Conservation (phyloP, 495 filamentous ascomycete species). For the Annulohypoxylon bovei region DNA sequence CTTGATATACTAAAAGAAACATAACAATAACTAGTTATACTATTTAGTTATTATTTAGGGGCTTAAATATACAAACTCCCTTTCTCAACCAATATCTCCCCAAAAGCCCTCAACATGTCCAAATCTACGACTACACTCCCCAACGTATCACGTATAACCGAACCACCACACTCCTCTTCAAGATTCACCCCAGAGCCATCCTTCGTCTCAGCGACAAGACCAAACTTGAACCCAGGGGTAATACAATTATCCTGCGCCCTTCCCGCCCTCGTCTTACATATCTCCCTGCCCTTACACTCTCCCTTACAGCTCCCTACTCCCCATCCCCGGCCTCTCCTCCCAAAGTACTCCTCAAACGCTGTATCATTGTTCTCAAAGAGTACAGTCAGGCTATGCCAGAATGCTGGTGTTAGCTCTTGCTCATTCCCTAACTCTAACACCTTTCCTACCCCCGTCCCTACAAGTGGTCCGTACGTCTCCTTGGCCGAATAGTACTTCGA, state of each 20-base stretch:
- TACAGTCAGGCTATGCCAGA: constrained; percentile 68
- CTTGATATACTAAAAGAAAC: too few relatives aligned
- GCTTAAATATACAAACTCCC: not conserved
- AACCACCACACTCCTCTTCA: constrained; percentile 36
- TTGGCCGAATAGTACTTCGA: constrained; percentile 63
- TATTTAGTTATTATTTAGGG: too few relatives aligned
- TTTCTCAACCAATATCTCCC: constrained; percentile 7
- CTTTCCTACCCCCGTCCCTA: constrained; percentile 43
- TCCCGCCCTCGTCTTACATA: constrained; percentile 47
- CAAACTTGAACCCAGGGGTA: constrained; percentile 19
- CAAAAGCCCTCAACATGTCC: constrained; percentile 22
- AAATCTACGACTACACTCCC: constrained; percentile 10
- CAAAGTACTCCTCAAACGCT: constrained; percentile 42
- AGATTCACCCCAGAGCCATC: not conserved
- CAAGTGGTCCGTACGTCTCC: constrained; percentile 59
- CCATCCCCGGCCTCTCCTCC: constrained; percentile 45
- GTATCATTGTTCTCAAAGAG: constrained; percentile 30
- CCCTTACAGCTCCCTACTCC: constrained; percentile 31
- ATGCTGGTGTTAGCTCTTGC: constrained; percentile 63
- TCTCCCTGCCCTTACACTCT: constrained; percentile 37
- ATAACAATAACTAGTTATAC: too few relatives aligned
- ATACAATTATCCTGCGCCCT: constrained; percentile 49
- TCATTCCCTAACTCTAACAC: not conserved
- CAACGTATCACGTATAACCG: constrained; percentile 37
- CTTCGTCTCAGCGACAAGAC: not conserved